phyloP scores from a whole-genome alignment of 805 yeast genomes.

The Yamadazyma sp. region DNA sequence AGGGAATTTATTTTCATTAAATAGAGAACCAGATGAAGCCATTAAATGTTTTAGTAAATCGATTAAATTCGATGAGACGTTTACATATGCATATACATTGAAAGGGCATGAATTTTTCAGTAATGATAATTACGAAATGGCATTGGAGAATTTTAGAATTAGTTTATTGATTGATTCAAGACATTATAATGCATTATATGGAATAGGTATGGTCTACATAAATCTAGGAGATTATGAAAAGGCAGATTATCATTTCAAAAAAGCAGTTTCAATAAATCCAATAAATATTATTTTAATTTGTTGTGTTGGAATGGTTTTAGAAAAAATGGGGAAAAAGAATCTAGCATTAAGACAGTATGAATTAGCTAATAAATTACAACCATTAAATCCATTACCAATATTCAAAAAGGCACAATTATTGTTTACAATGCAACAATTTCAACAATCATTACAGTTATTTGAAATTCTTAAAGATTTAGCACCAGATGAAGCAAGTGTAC shows the following conservation, averaged over 20 bases:
- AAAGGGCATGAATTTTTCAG: conserved; percentile 91
- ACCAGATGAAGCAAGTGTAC: conserved; percentile 94
- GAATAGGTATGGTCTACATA: conserved; percentile 90
- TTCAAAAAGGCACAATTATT: conserved; percentile 86
- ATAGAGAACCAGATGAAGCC: conserved; percentile 85
- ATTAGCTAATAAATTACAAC: conserved; percentile 79
- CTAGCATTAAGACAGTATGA: conserved; percentile 81
- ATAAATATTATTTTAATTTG: conserved; percentile 85
- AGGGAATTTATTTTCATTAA: conserved; percentile 84
- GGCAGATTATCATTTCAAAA: conserved; percentile 84
- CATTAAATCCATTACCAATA: conserved; percentile 78
- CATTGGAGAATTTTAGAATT: conserved; percentile 75
- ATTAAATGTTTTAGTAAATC: conserved; percentile 83
- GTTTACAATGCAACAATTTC: conserved; percentile 66
- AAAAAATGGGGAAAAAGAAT: conserved; percentile 63
- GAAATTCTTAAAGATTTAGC: conserved; percentile 71
- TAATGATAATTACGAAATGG: conserved; percentile 87
- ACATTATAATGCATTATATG: conserved; percentile 93
- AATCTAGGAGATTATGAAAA: conserved; percentile 79
- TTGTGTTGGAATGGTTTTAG: conserved; percentile 91
- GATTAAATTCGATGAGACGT: conserved; percentile 58
- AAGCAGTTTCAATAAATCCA: conserved; percentile 87
- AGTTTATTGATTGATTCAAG: conserved; percentile 75
- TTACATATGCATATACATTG: conserved; percentile 86
- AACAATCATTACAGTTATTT: conserved; percentile 70